A percentile compares a stretch with the other conserved stretches of the same genome.
Evolutionary conservation across 768 basidiomycete genomes (phyloP).

Genomic region (Pulveroboletus sp.): DNA sequence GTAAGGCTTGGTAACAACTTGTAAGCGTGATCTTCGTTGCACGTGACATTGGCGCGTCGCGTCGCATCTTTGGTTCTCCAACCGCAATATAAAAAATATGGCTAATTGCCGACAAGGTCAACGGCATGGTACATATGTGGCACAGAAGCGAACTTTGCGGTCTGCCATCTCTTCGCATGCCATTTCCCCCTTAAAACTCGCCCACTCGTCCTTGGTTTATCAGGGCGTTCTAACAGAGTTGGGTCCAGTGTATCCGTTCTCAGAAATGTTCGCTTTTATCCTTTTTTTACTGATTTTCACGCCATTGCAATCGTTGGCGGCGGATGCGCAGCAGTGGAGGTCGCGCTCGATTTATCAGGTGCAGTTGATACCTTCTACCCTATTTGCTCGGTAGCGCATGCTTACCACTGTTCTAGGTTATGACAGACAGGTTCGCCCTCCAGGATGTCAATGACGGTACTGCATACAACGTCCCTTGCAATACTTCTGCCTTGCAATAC

Average conservation of each 20-base stretch:
- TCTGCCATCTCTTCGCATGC: background rate
- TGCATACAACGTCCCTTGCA: constrained; percentile 37
- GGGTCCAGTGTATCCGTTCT: background rate
- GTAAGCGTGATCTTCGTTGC: constrained; percentile 22
- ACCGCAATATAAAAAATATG: background rate
- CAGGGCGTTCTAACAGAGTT: constrained; percentile 2
- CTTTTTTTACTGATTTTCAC: constrained; percentile 10
- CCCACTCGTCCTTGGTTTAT: constrained; percentile 1
- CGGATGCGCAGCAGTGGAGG: constrained; percentile 48
- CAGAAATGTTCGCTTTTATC: constrained; percentile 8
- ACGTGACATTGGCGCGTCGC: constrained; percentile 23
- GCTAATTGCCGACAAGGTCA: constrained; percentile 21
- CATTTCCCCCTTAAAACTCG: constrained; percentile 2
- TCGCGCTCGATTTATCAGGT: constrained; percentile 56
- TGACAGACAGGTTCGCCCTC: constrained; percentile 63
- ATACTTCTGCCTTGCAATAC: constrained; percentile 46
- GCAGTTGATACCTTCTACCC: background rate
- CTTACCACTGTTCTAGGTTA: constrained; percentile 30
- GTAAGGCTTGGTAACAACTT: too few species aligned
- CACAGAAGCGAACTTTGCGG: background rate
- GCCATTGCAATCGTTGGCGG: constrained; percentile 24
- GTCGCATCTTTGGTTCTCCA: background rate
- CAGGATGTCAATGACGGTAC: constrained; percentile 31
- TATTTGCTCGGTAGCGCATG: background rate
- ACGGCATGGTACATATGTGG: constrained; percentile 27